These are phyloP conservation scores for Entamoeba invadens DNA, from an alignment of 208 protist species.

Conservation along the genomic window DNA sequence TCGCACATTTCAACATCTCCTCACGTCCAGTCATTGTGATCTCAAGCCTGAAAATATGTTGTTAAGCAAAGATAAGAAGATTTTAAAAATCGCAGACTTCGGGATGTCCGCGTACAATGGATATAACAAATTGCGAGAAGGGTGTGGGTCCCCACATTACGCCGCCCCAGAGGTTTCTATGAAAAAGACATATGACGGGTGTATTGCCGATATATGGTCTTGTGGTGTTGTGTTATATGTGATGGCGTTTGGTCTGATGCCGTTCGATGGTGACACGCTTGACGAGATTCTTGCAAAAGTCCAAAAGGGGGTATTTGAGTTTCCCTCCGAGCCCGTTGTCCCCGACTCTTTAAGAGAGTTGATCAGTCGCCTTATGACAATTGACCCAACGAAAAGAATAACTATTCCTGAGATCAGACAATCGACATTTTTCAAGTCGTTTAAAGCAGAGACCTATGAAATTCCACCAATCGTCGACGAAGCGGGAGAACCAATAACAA, in stretches of 20 bases:
- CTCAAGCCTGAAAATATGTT: slow-evolving; percentile 75
- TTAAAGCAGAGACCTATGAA: not conserved
- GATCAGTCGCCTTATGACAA: not conserved
- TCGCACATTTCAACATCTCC: no score
- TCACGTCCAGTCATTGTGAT: slow-evolving; percentile 67
- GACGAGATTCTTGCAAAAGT: not conserved
- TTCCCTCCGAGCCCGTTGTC: not conserved
- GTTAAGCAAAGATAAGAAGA: slow-evolving; percentile 34
- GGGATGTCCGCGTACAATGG: slow-evolving; percentile 71
- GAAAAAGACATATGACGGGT: slow-evolving; percentile 63
- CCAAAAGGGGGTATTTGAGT: not conserved
- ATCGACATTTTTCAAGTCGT: not conserved
- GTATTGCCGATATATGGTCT: slow-evolving; percentile 73
- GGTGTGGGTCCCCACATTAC: slow-evolving; percentile 73
- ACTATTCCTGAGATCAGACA: not conserved
- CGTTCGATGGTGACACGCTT: slow-evolving; percentile 60
- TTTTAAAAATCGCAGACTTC: slow-evolving; percentile 73
- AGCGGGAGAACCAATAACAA: not conserved
- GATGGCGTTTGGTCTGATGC: slow-evolving; percentile 64
- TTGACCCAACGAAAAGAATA: not conserved
- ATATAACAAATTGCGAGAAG: slow-evolving; percentile 54
- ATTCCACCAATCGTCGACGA: not conserved
- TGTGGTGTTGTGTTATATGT: slow-evolving; percentile 76
- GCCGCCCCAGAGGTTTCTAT: slow-evolving; percentile 72
- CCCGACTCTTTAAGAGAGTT: not conserved